Evolutionary conservation across 2,329 filamentous ascomycete genomes (phyloP), one percentile per base, ranked within the genome.

Genomic region (Colletotrichum falcatum): DNA sequence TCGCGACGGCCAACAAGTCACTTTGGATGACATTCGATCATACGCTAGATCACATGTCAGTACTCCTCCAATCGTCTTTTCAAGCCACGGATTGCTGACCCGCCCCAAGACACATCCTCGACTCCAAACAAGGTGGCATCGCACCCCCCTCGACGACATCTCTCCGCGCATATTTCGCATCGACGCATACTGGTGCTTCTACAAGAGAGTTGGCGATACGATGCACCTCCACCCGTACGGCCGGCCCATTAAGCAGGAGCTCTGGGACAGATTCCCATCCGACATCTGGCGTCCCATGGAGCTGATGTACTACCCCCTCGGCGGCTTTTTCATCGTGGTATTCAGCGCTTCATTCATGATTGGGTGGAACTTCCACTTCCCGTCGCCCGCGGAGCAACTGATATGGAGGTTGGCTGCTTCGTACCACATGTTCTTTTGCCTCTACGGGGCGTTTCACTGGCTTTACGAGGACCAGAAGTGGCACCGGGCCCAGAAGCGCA

Each of bases 61-160:
- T 66, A 7, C 7, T 28, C 33, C n/a, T 44, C 42, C 42, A 12
- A 8, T 14, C 49, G 11, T 20, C 20, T 18, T 1, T 30, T 8
- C 28, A 28, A 37, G 1, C 56, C 26, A 7, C 28, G 39, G 9
- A 61, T n/a, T n/a, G n/a, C 58, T 72, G 1, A 42, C 58, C 14
- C 39, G 8, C 18, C 7, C 5, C 5, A 65, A 80, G 75, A 77
- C 74, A 2, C 73, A 79, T 73, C 68, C 66, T 42, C 46, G 62
- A 3, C 65, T 75, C 28, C 37, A 67, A 1, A 59, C 73, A 5
- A 28, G 70, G 6, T 81, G 77, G 68, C 73, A 76, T 23, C 74
- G 73, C 12, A 81, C 79, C 0, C 80, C 79, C 0, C 58, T 82
- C 1, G 77, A 81, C 26, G 80, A 80, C 30, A 70, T 81, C n/a